Evolutionary conservation across 129 eudicot species (phyloP), one percentile per base, ranked within the genome.

Genomic region (Oenanthe sinensis): DNA sequence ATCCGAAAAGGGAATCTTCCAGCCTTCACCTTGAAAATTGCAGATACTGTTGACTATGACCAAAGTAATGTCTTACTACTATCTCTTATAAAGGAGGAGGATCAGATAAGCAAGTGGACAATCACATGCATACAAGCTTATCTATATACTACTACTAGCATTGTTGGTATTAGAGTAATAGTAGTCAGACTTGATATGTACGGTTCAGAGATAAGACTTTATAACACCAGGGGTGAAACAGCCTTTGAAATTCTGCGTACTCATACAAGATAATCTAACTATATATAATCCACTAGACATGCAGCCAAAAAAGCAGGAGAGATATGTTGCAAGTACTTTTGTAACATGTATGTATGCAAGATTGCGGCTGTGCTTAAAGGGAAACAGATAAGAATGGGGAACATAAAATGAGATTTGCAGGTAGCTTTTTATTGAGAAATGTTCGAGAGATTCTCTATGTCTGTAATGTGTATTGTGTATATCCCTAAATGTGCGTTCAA

Each of bases 141-240:
- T 30, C 72, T 67, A 30, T 28, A 39, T 65, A 10, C 36, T 65
- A 63, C 30, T 58, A 9, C 36, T 2, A 8, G 12, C 36, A 60
- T 60, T 60, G 15, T 60, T n/a, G 68, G 33, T 60, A 60, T 8
- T 30, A 33, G 71, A 26, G 17, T 11, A 63, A 63, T 24, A 63
- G 71, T 63, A 67, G 42, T 67, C 72, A 67, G 68, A 30, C 72
- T 67, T 67, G 72, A 67, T 67, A 67, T 33, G 72, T 67, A 67
- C 39, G 22, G 72, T 26, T 67, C 42, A 26, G 39, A 62, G 69
- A 62, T 24, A 62, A 63, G 22, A 24, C 33, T n/a, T 60, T n/a
- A 17, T 0, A n/a, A 58, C 14, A 8, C 70, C 70, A 26, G 30
- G 72, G 10, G 28, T 63, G 72, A 67, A 26, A 0, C 20, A 30